A percentile compares a stretch with the other conserved stretches of the same genome.
These are phyloP conservation scores for Xylaria sp. DNA, from an alignment of 2,329 filamentous ascomycete species.

Conservation along the genomic window DNA sequence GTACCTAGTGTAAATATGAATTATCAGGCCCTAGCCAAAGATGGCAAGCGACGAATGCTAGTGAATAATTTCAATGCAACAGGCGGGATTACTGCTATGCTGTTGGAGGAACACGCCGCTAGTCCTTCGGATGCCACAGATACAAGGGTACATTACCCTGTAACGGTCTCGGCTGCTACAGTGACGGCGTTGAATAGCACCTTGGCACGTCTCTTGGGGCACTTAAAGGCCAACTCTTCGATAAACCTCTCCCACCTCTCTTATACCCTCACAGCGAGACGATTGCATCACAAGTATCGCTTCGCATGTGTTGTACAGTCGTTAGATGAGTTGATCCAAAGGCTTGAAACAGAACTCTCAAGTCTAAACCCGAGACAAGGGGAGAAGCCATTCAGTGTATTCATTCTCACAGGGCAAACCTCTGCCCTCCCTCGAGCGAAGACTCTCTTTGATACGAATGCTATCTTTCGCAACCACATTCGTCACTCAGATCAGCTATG, in stretches of 20 bases:
- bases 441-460: constrained; percentile 17
- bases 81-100: constrained; percentile 39
- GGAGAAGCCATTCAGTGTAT: constrained; percentile 9
- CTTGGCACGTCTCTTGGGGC: constrained; percentile 22
- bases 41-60: constrained; percentile 46
- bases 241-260: constrained; percentile 32
- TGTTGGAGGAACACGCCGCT: constrained; percentile 36
- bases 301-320: constrained; percentile 22
- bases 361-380: neutral
- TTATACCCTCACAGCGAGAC: constrained; percentile 40
- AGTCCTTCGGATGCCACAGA: constrained; percentile 10
- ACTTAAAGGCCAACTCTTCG: constrained; percentile 20
- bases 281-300: constrained; percentile 31
- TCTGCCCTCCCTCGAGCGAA: constrained; percentile 16
- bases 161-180: constrained; percentile 37
- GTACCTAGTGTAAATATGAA: constrained; percentile 51
- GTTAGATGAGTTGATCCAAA: constrained; percentile 53
- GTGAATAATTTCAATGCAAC: constrained; percentile 42
- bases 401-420: constrained; percentile 8
- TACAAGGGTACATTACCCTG: constrained; percentile 23
- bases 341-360: constrained; percentile 52
- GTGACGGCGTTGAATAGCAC: constrained; percentile 28
- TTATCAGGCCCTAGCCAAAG: constrained; percentile 52
- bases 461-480: constrained; percentile 11
- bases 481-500: constrained; percentile 45